Evolutionary conservation across 768 basidiomycete species (phyloP).

Genomic region (Collybiopsis luxurians): DNA sequence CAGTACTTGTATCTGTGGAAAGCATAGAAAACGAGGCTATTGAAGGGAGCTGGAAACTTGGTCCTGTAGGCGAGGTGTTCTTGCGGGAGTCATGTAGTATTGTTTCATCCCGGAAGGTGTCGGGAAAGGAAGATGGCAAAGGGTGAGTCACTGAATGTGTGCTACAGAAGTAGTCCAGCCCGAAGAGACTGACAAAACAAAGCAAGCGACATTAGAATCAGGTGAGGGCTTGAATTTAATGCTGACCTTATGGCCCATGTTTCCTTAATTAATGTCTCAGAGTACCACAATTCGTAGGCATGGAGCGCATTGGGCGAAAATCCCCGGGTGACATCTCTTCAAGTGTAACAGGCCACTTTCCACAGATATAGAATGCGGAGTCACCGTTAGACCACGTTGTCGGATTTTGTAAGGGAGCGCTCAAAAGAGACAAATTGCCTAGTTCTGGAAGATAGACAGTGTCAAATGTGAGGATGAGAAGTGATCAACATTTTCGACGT

Average conservation of each 20-base stretch:
- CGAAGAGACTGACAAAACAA: background rate
- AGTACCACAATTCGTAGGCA: conserved; percentile 38
- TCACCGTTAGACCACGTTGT: conserved; percentile 16
- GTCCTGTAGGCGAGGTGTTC: conserved; percentile 13
- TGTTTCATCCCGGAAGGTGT: conserved; percentile 28
- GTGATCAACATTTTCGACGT: conserved; percentile 21
- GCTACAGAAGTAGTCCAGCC: conserved; percentile 25
- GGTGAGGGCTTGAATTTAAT: conserved; percentile 1
- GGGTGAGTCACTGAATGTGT: conserved; percentile 52
- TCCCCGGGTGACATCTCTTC: conserved; percentile 60
- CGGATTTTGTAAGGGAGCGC: conserved; percentile 45
- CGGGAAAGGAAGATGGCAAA: conserved; percentile 58
- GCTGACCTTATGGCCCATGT: conserved; percentile 37
- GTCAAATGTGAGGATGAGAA: conserved; percentile 30
- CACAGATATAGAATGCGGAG: background rate
- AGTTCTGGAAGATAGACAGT: conserved; percentile 53
- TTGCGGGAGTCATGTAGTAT: conserved; percentile 9
- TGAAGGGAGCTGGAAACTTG: conserved; percentile 12
- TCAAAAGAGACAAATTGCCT: conserved; percentile 46
- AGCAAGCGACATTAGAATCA: background rate
- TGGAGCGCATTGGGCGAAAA: conserved; percentile 36
- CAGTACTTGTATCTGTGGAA: conserved; percentile 46
- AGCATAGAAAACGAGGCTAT: conserved; percentile 21
- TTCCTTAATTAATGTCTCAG: conserved; percentile 20
- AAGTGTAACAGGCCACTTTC: conserved; percentile 28